phyloP scores from a whole-genome alignment of 192 early-diverging fungal species.

The Fimicolochytrium jonesii region DNA sequence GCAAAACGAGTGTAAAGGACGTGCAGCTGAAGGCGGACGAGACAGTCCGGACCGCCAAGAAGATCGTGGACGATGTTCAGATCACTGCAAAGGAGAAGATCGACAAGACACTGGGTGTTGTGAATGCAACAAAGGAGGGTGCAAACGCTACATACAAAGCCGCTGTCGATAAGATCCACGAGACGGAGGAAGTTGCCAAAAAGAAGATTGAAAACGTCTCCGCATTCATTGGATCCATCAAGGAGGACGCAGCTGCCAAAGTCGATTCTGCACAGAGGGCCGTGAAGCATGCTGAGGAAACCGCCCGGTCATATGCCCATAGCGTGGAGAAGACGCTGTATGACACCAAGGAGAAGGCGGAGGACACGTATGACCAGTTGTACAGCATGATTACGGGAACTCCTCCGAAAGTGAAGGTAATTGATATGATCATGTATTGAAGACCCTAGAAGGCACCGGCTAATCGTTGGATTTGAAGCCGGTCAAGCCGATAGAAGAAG shows the following conservation, averaged over 20 bases:
- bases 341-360: conserved; percentile 16
- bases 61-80: conserved; percentile 24
- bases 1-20: conserved; percentile 7
- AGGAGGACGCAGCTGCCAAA: conserved; percentile 57
- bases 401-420: conserved; percentile 17
- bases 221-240: conserved; percentile 45
- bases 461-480: too few species aligned
- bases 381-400: conserved; percentile 14
- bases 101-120: conserved; percentile 28
- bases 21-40: conserved; percentile 5
- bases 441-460: too few species aligned
- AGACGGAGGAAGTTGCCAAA: conserved; percentile 31
- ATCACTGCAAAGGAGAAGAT: conserved; percentile 23
- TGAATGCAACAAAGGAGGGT: conserved; percentile 26
- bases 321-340: conserved; percentile 11
- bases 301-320: not conserved
- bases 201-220: conserved; percentile 30
- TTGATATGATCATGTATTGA: not conserved
- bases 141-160: conserved; percentile 24
- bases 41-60: conserved; percentile 32
- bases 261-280: conserved; percentile 31
- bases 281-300: conserved; percentile 23
- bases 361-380: conserved; percentile 17
- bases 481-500: too few species aligned
- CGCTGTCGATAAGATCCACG: conserved; percentile 26